Base-by-base conservation (phyloP, 306 rosid species). In the Dalbergia cultrata region DNA sequence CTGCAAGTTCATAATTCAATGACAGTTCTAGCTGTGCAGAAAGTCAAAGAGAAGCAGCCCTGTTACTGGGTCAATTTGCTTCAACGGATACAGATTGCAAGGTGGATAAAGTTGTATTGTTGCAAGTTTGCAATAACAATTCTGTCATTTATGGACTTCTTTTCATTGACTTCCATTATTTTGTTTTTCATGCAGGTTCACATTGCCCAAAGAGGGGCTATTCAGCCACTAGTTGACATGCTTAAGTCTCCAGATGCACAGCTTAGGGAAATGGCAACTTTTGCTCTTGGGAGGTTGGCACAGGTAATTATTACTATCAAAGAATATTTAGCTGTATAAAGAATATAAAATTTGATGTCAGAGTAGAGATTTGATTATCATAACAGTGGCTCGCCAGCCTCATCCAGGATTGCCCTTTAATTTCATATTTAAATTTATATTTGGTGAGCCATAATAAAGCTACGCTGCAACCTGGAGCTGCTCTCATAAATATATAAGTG, bases 271-370 rank as follows among this genome's bases (percentile, higher is more conserved):
- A 96, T 96, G 99, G 86, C 99, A 33, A 88, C 97, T 80, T 96
- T 93, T 93, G 98, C 99, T 8, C 86, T 96, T 84, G 98, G 99
- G 82, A 89, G 97, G 80, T 81, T 96, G 86, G 99, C 99, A 22
- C 98, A 93, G 99, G 99, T 93, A 67, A 83, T 50, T 67, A 70
- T 44, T 70, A 14, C 75, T 64, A 18, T 13, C 75, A 61, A 74
- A 57, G 4, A 22, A 31, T 4, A 53, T 22, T 69, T 78, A 39
- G 9, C 35, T 19, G 39, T 56, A 21, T 18, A 49, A 12, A 16
- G 58, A 83, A 56, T 74, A 17, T 58, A 16, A 65, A 76, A n/a
- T 72, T 77, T 77, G 47, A 71, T 53, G 62, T 33, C 58, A 44
- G 54, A 43, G 22, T 31, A 19, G 12, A 19, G 62, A 35, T 63